Evolutionary conservation across 1,284 basidiomycete species (phyloP).

Genomic region (Coniophora puteana): DNA sequence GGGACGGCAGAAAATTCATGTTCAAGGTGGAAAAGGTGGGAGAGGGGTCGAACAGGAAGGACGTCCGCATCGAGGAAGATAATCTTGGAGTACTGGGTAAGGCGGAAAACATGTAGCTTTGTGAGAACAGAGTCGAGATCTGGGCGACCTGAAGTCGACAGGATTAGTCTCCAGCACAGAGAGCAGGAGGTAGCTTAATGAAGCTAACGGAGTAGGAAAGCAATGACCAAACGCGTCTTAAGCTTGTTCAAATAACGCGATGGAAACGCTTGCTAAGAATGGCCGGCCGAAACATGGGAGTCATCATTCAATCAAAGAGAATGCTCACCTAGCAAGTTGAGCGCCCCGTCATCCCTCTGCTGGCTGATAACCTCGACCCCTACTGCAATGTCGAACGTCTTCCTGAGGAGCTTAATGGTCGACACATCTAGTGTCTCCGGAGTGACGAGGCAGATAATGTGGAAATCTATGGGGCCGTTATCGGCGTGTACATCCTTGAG

Average conservation of each 20-base stretch:
- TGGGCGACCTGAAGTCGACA: conserved; percentile 66
- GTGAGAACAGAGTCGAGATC: conserved; percentile 92
- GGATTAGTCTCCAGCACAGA: not conserved
- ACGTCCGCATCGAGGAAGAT: conserved; percentile 97
- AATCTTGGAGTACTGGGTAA: conserved; percentile 83
- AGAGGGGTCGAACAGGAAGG: conserved; percentile 83
- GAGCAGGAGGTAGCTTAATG: conserved; percentile 1
- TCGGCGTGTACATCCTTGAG: conserved; percentile 74
- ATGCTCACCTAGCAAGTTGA: conserved; percentile 80
- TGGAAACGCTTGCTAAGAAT: not conserved
- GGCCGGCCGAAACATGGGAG: too few relatives aligned
- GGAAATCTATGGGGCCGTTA: conserved; percentile 58
- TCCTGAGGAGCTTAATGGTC: conserved; percentile 77
- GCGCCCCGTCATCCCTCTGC: conserved; percentile 53
- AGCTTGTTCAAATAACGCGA: not conserved
- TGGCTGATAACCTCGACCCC: conserved; percentile 87
- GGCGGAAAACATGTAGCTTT: conserved; percentile 92
- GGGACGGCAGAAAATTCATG: conserved; percentile 86
- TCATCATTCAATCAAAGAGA: conserved; percentile 8
- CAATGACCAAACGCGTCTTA: not conserved
- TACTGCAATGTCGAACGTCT: conserved; percentile 81
- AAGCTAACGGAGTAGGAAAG: conserved; percentile 2
- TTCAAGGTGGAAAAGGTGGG: conserved; percentile 80
- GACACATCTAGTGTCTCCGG: conserved; percentile 90
- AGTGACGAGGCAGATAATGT: conserved; percentile 91